Conservation (phyloP, 495 filamentous ascomycete species). For the Penicillium bovifimosum region DNA sequence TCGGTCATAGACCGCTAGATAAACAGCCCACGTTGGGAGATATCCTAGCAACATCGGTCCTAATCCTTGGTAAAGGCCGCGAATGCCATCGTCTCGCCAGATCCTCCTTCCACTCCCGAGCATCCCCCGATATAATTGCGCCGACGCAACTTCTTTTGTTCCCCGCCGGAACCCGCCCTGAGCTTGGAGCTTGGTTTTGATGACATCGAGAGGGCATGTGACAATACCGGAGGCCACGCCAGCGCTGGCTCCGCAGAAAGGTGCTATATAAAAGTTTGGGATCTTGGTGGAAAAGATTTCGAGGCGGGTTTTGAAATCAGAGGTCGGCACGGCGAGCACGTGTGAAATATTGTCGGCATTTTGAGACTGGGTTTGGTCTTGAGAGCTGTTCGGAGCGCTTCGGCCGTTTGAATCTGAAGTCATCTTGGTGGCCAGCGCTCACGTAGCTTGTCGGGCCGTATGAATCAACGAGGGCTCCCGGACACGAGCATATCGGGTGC, state of each 20-base stretch:
- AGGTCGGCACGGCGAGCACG: slow-evolving; percentile 17
- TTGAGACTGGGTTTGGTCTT: slow-evolving; percentile 23
- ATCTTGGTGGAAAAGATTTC: slow-evolving; percentile 49
- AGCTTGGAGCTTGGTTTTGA: slow-evolving; percentile 97
- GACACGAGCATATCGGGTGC: slow-evolving; percentile 46
- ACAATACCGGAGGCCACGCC: slow-evolving; percentile 90
- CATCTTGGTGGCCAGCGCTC: slow-evolving; percentile 40
- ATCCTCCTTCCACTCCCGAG: slow-evolving; percentile 80
- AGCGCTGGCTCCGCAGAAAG: slow-evolving; percentile 77
- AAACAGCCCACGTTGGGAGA: slow-evolving; percentile 96
- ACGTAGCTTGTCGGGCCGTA: slow-evolving; percentile 36
- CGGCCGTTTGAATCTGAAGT: slow-evolving; percentile 35
- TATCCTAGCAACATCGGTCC: slow-evolving; percentile 94
- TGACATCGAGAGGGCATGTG: slow-evolving; percentile 96
- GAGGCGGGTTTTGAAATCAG: slow-evolving; percentile 45
- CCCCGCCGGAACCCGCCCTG: slow-evolving; percentile 70
- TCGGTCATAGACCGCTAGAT: slow-evolving; percentile 90
- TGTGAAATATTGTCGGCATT: slow-evolving; percentile 18
- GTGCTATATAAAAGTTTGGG: slow-evolving; percentile 50
- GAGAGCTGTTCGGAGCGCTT: slow-evolving; percentile 29
- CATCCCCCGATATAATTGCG: slow-evolving; percentile 71
- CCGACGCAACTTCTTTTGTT: slow-evolving; percentile 41
- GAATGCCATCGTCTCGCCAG: slow-evolving; percentile 78
- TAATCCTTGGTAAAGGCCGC: slow-evolving; percentile 88
- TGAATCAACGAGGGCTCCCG: slow-evolving; percentile 41